Evolutionary conservation across 257 asterid genomes (phyloP).

Genomic region (Orobanche coerulescens): DNA sequence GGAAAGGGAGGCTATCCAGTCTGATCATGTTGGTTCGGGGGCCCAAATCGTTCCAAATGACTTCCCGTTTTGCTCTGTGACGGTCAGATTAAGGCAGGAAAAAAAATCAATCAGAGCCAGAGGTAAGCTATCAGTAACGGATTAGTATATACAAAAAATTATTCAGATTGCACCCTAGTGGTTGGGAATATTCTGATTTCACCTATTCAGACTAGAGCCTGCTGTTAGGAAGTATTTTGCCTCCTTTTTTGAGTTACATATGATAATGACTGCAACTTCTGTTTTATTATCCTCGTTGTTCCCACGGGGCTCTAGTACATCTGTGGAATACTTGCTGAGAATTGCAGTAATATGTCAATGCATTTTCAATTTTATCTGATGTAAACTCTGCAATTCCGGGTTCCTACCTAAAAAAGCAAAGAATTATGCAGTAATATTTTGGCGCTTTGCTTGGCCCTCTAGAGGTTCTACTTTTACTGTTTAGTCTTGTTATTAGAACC

Average conservation of each 20-base stretch:
- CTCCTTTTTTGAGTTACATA: background rate
- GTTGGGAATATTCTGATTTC: conserved; percentile 1
- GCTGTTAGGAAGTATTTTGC: background rate
- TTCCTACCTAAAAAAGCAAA: background rate
- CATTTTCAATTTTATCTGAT: background rate
- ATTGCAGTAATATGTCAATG: background rate
- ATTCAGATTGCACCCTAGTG: background rate
- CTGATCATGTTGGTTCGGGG: background rate
- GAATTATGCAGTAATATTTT: background rate
- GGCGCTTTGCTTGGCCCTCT: background rate
- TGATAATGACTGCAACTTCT: background rate
- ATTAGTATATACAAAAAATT: background rate
- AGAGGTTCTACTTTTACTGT: background rate
- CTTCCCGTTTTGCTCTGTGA: background rate
- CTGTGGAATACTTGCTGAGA: background rate
- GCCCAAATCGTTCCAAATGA: background rate
- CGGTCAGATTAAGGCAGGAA: background rate
- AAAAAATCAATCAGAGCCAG: background rate
- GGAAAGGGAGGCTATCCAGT: background rate
- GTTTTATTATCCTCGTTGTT: background rate
- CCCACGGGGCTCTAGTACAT: background rate
- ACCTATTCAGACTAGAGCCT: background rate
- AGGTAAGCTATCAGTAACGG: background rate
- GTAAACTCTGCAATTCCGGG: background rate
- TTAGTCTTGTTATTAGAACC: background rate